Base-by-base conservation (phyloP, 169 alveolate species). In the Plasmodium coatneyi region DNA sequence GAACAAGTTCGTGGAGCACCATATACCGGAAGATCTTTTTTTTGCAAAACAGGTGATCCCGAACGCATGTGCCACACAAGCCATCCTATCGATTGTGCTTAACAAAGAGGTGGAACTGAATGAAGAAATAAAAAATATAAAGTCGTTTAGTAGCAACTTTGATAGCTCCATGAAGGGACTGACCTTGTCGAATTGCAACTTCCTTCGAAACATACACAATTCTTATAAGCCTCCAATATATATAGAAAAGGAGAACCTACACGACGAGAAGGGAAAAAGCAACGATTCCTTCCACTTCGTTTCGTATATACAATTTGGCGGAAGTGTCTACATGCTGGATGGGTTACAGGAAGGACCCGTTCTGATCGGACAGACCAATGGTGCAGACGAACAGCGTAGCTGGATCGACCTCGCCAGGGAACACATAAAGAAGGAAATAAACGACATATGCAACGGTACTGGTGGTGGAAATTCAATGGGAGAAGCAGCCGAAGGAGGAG, bases 11-110 rank as follows among this genome's bases (percentile, higher is more conserved):
- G 60, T 74, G n/a, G 80, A 84, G 25, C 93, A 84, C 79, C 12
- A 36, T 16, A 49, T 84, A 0, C 93, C 93, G 19, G 93, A 84
- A 6, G 98, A 96, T 71, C 95, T 98, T 72, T 98, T 97, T 94
- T 98, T 97, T 95, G 99, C 99, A 12, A 96, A 97, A 43, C 97
- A 98, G 95, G 99, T 97, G 25, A 96, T 98, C 54, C 95, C 96
- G 30, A 97, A 98, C 95, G 99, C 99, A 39, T 98, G 99, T 92
- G 99, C 99, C 16, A 98, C 99, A 5, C 96, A 98, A 90, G 99
- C 99, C 7, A 96, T 98, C 82, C 93, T 97, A 25, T 96, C 98
- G 1, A 94, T 98, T 2, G 92, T 98, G 1, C 89, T 98, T 43
- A 98, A 98, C 84, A 92, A 96, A 43, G 76, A 74, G 76, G 79